phyloP scores from a whole-genome alignment of 441 rosid genomes.

The Theobroma grandiflorum region DNA sequence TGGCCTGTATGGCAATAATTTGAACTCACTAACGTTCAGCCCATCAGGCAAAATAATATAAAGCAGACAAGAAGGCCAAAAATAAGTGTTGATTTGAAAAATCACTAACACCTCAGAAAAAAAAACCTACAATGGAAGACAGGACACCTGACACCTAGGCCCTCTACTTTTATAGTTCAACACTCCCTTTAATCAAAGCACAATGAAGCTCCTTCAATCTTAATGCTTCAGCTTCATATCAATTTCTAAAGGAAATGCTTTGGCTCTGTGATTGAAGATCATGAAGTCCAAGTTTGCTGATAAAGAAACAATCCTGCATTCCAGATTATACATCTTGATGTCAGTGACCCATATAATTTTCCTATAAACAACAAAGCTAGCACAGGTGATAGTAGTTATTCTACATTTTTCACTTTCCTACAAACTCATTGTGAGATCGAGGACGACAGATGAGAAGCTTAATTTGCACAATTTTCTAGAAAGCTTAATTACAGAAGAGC shows the following conservation, averaged over 20 bases:
- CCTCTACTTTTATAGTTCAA: constrained; percentile 1
- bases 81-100: not conserved
- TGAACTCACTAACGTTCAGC: not conserved
- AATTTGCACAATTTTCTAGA: not conserved
- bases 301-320: constrained; percentile 78
- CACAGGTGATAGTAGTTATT: not conserved
- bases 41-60: not conserved
- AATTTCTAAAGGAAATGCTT: constrained; percentile 53
- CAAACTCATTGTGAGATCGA: not conserved
- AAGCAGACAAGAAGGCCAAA: not conserved
- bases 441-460: not conserved
- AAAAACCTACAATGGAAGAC: not conserved
- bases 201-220: constrained; percentile 19
- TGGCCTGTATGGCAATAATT: not conserved
- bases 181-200: not conserved
- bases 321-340: constrained; percentile 22
- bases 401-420: not conserved
- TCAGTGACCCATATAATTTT: not conserved
- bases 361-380: not conserved
- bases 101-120: constrained; percentile 3
- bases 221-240: constrained; percentile 67
- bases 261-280: constrained; percentile 94
- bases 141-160: not conserved
- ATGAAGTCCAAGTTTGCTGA: constrained; percentile 85
- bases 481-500: not conserved